Conservation (phyloP, 2,329 filamentous ascomycete species). For the Huntiella savannae region DNA sequence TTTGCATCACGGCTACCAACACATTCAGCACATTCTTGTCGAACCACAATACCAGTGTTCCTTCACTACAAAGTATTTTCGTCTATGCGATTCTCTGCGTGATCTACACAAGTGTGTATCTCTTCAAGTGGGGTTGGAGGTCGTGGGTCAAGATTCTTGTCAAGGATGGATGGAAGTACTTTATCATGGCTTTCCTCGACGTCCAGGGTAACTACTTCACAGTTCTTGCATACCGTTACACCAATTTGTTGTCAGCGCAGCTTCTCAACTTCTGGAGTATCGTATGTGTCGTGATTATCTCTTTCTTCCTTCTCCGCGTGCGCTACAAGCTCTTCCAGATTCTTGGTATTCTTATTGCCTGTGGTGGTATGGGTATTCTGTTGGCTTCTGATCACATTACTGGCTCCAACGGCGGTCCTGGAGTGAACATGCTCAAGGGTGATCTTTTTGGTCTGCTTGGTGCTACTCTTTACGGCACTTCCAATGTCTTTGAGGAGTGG, state of each 20-base stretch:
- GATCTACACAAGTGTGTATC: slow-evolving; percentile 62
- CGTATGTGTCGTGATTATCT: slow-evolving; percentile 72
- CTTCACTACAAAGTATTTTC: slow-evolving; percentile 89
- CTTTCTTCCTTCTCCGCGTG: slow-evolving; percentile 64
- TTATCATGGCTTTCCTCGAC: slow-evolving; percentile 81
- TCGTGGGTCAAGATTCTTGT: slow-evolving; percentile 45
- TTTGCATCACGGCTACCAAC: slow-evolving; percentile 85
- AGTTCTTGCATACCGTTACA: slow-evolving; percentile 81
- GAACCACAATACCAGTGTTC: slow-evolving; percentile 51
- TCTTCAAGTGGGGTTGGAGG: slow-evolving; percentile 61
- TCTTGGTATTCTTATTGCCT: slow-evolving; percentile 70
- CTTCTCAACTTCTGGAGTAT: slow-evolving; percentile 99
- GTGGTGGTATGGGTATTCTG: slow-evolving; percentile 75
- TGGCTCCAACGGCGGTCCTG: slow-evolving; percentile 47
- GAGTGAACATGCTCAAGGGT: slow-evolving; percentile 62
- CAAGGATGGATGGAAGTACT: slow-evolving; percentile 77
- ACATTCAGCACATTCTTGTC: slow-evolving; percentile 68
- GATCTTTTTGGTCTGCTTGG: slow-evolving; percentile 82
- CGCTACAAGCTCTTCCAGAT: slow-evolving; percentile 82
- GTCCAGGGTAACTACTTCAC: slow-evolving; percentile 97
- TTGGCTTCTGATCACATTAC: slow-evolving; percentile 76
- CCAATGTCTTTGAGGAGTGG: slow-evolving; percentile 88
- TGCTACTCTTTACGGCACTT: slow-evolving; percentile 76
- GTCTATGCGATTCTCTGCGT: slow-evolving; percentile 73
- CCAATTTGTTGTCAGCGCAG: slow-evolving; percentile 80